A percentile compares a stretch with the other conserved stretches of the same genome.
phyloP scores from a whole-genome alignment of 495 filamentous ascomycete species.

The Aspergillus panamensis region DNA sequence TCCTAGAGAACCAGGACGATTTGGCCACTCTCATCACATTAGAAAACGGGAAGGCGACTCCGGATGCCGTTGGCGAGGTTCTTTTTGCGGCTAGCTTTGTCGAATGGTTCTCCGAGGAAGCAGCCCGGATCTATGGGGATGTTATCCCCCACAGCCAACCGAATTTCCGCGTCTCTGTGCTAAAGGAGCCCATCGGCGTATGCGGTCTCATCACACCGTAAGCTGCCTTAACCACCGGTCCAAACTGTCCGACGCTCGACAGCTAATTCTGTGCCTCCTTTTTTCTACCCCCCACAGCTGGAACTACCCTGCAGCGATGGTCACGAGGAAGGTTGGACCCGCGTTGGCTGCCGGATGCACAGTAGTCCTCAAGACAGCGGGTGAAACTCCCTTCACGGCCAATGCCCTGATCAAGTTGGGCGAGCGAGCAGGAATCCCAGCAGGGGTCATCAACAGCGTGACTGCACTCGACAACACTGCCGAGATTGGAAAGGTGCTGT shows the following conservation, averaged over 20 bases:
- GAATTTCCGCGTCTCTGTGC: constrained; percentile 36
- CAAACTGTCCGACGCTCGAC: too few species aligned
- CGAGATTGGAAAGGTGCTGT: constrained; percentile 52
- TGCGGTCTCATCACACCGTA: constrained; percentile 38
- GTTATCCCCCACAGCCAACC: constrained; percentile 25
- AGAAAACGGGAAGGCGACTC: constrained; percentile 73
- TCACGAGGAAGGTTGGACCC: constrained; percentile 55
- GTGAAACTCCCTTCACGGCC: constrained; percentile 53
- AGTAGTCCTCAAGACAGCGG: constrained; percentile 42
- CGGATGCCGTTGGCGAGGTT: constrained; percentile 72
- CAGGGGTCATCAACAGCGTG: constrained; percentile 57
- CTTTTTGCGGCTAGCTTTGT: constrained; percentile 71
- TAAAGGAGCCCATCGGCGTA: constrained; percentile 51
- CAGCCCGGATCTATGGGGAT: constrained; percentile 65
- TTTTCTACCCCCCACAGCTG: too few species aligned
- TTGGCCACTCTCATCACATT: constrained; percentile 57
- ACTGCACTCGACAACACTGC: constrained; percentile 54
- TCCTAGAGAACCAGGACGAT: constrained; percentile 71
- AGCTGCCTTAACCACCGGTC: too few species aligned
- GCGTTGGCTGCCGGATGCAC: constrained; percentile 63
- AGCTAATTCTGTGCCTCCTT: too few species aligned
- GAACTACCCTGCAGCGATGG: constrained; percentile 50
- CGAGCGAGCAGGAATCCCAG: constrained; percentile 54
- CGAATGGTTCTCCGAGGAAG: constrained; percentile 78
- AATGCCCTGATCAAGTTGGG: constrained; percentile 55